Base-by-base conservation (phyloP, 306 rosid genomes). In the Quercus alba region DNA sequence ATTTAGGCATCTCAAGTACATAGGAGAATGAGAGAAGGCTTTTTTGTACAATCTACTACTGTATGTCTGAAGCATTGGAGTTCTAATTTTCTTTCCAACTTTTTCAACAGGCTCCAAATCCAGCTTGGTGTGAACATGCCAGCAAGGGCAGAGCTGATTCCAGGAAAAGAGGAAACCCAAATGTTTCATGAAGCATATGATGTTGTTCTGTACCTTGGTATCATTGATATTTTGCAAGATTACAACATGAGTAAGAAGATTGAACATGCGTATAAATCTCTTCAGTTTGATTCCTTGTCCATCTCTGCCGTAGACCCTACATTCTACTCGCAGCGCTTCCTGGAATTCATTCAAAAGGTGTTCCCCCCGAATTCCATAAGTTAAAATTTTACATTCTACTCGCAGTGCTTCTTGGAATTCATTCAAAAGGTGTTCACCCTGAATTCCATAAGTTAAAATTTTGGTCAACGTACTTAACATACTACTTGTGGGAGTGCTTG, bases 91-190 rank as follows among this genome's bases (percentile, higher is more conserved):
- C 55, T 51, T 72, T 5, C 12, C 23, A 33, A 75, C 79, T 73
- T 64, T 52, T 74, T 57, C 77, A 70, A 84, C 94, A 95, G 99
- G 76, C 86, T 95, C 35, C 99, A 95, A 89, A 93, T 95, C 86
- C 99, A 95, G 83, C 87, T 95, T n/a, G 99, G 99, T 71, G 99
- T 95, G 71, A 95, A 95, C 89, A 90, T 95, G 99, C 98, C 99
- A 5, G 89, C 99, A 28, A 93, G 99, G 87, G 99, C 99, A 75
- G 99, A 95, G 85, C 93, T 67, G 85, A 81, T 91, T 82, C 90
- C 86, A 20, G 98, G 91, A 54, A 87, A 86, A 63, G 78, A 91
- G 75, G 95, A 88, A 72, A 78, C 69, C 61, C 85, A 88, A 80
- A 88, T 83, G 85, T 93, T 93, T 56, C 93, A 86, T 31, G 92